Evolutionary conservation across 345 rosid genomes (phyloP).

Genomic region (Brassica cretica): DNA sequence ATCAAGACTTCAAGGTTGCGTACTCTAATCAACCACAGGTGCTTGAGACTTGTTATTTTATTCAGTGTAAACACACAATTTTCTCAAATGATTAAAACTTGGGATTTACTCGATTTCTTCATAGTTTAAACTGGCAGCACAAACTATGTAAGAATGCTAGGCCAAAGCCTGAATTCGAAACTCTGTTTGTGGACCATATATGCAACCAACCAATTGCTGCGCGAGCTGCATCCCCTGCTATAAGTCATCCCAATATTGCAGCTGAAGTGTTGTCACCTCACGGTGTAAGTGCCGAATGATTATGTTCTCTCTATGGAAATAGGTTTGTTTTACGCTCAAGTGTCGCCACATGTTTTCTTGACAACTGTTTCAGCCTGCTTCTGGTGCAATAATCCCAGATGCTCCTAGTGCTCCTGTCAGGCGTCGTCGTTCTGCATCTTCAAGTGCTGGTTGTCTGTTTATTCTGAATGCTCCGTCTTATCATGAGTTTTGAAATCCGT

Average conservation of each 20-base stretch:
- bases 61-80: neutral
- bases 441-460: constrained; percentile 59
- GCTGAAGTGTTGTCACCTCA: constrained; percentile 50
- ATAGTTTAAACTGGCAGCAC: constrained; percentile 92
- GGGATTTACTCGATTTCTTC: constrained; percentile 17
- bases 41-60: constrained; percentile 1
- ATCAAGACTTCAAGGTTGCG: constrained; percentile 77
- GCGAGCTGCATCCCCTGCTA: constrained; percentile 70
- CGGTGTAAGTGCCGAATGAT: constrained; percentile 56
- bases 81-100: neutral
- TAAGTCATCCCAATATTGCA: constrained; percentile 45
- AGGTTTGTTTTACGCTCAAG: constrained; percentile 2
- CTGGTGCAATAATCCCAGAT: constrained; percentile 62
- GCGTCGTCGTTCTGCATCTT: constrained; percentile 72
- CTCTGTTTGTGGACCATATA: constrained; percentile 74
- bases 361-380: constrained; percentile 74
- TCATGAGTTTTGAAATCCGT: neutral
- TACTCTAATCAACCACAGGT: constrained; percentile 84
- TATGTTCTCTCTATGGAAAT: constrained; percentile 12
- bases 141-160: constrained; percentile 79
- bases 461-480: constrained; percentile 6
- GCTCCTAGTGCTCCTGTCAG: constrained; percentile 66
- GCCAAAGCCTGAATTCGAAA: constrained; percentile 72
- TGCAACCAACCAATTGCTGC: constrained; percentile 75
- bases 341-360: constrained; percentile 11